phyloP scores from a whole-genome alignment of 2,329 filamentous ascomycete genomes.

The Albifimbria verrucaria region DNA sequence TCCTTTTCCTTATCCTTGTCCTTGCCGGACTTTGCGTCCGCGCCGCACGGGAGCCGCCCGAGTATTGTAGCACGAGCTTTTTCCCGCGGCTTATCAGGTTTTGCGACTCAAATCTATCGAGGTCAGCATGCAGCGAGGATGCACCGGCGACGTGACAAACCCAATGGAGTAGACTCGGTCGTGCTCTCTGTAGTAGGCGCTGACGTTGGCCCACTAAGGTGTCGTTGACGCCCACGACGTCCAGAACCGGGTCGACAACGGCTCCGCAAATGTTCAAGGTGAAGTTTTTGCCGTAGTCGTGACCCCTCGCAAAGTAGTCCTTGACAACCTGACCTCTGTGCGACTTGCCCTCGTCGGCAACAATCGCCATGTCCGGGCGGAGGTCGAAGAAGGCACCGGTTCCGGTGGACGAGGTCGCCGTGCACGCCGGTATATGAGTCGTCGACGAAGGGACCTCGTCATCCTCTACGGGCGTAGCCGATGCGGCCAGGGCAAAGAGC shows the following conservation, averaged over 20 bases:
- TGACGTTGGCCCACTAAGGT: conserved; percentile 67
- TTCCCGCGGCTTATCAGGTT: conserved; percentile 59
- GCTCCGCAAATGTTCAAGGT: conserved; percentile 78
- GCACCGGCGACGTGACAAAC: conserved; percentile 42
- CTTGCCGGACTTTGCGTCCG: conserved; percentile 33
- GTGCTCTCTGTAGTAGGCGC: conserved; percentile 69
- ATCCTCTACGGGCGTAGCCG: conserved; percentile 21
- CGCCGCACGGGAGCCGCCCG: conserved; percentile 72
- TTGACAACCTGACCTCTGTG: conserved; percentile 36
- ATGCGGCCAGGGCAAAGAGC: conserved; percentile 30
- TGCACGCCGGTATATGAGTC: conserved; percentile 46
- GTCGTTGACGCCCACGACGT: conserved; percentile 63
- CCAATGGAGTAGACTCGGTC: conserved; percentile 72
- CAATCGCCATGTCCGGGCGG: conserved; percentile 49
- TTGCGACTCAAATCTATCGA: conserved; percentile 43
- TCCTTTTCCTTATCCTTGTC: too few relatives aligned
- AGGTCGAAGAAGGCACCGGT: conserved; percentile 59
- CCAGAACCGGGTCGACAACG: conserved; percentile 63
- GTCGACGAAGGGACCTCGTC: conserved; percentile 38
- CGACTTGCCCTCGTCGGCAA: conserved; percentile 40
- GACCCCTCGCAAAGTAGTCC: conserved; percentile 65
- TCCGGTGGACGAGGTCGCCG: conserved; percentile 52
- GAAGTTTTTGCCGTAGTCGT: conserved; percentile 78
- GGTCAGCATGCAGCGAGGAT: background rate
- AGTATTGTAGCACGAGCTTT: conserved; percentile 75